phyloP scores from a whole-genome alignment of 2,329 filamentous ascomycete species.

The Aspergillus chevalieri region DNA sequence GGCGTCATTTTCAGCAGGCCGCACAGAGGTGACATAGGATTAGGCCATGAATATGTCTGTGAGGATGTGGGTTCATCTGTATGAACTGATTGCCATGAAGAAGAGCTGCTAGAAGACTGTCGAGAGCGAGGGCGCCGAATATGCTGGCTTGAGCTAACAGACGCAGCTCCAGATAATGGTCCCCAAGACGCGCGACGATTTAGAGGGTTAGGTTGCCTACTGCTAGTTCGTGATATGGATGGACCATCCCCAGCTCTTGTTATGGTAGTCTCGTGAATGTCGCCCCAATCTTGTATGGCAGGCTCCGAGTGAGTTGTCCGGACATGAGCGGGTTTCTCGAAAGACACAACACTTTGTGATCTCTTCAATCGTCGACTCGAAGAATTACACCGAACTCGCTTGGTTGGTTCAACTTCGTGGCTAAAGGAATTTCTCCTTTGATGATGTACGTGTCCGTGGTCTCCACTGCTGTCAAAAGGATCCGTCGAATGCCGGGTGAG shows the following conservation, averaged over 20 bases:
- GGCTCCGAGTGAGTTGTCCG: background rate
- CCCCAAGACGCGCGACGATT: slow-evolving; percentile 4
- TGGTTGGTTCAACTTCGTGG: slow-evolving; percentile 22
- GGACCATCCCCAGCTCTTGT: slow-evolving; percentile 2
- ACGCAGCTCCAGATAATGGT: slow-evolving; percentile 3
- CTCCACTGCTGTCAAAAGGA: slow-evolving; percentile 18
- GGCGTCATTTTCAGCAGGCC: slow-evolving; percentile 13
- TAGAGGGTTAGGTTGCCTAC: slow-evolving; percentile 2
- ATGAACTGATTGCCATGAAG: background rate
- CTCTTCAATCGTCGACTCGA: slow-evolving; percentile 7
- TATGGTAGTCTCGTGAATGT: slow-evolving; percentile 1
- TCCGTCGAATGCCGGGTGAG: slow-evolving; percentile 11
- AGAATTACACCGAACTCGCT: slow-evolving; percentile 3
- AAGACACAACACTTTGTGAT: slow-evolving; percentile 13
- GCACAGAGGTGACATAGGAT: slow-evolving; percentile 7
- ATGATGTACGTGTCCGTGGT: slow-evolving; percentile 15
- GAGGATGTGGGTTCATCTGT: background rate
- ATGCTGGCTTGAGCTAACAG: slow-evolving; percentile 1
- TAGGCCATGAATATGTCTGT: slow-evolving; percentile 1
- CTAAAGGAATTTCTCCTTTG: slow-evolving; percentile 26
- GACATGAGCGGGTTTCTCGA: slow-evolving; percentile 6
- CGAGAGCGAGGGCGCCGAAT: slow-evolving; percentile 1
- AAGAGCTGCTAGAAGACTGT: slow-evolving; percentile 2
- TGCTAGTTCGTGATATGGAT: slow-evolving; percentile 1
- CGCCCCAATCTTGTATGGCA: background rate